Base-by-base conservation (phyloP, 129 eudicot species). In the Glebionis coronaria region DNA sequence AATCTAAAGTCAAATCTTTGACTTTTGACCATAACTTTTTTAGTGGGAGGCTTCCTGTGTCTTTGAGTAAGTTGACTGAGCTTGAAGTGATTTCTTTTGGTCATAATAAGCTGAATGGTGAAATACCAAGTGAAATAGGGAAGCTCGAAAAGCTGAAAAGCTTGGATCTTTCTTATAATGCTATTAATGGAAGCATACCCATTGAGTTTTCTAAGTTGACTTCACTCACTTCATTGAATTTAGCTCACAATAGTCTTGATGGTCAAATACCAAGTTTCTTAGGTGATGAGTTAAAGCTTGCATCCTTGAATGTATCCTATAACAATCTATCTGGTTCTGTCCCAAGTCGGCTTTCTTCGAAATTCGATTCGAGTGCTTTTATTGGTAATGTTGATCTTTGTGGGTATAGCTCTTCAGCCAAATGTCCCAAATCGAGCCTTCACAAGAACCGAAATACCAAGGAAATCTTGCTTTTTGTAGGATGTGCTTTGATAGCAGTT, bases 281-380 rank as follows among this genome's bases (percentile, higher is more conserved):
- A 15, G 81, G 85, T 62, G 78, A 73, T 56, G 76, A 84, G 15
- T 72, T 87, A 50, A 87, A 65, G 75, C 89, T 90, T 42, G 55
- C 69, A 19, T 76, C 76, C 57, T 90, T 90, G 50, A 90, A 90
- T 74, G 91, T 87, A 42, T 90, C 97, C n/a, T 84, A 86, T 55
- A 86, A 90, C 71, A 80, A 86, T 52, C 85, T 90, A 27, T 90
- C 95, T 14, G 97, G 97, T 25, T 72, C 58, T 1, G 87, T 90
- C 53, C 97, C 97, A 3, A 27, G 23, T 67, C 69, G 40, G 3
- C 88, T 90, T 29, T 59, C 88, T 19, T 80, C 72, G 9, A 84
- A 80, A 71, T 90, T 90, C 74, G 76, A 80, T 68, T 68, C 91
- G 7, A 86, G 85, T 66, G 80, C 88, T 19, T 90, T 90, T 55